These are phyloP conservation scores for Penicillium ucsense DNA, from an alignment of 495 filamentous ascomycete genomes.

Conservation along the genomic window DNA sequence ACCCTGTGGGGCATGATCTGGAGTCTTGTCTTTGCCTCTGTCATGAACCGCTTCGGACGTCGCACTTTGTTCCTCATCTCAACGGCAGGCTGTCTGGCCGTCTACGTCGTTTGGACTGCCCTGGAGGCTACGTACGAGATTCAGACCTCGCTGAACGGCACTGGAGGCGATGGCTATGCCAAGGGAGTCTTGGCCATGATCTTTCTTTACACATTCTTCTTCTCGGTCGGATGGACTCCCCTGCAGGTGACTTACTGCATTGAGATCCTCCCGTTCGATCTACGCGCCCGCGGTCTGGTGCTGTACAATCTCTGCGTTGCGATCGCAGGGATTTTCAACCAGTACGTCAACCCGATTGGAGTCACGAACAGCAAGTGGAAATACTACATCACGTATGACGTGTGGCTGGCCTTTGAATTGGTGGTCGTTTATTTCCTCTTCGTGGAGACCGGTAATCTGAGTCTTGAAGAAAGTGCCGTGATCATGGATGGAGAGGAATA, in stretches of 20 bases:
- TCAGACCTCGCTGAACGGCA: not conserved
- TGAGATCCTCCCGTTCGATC: conserved; percentile 56
- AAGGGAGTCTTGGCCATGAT: conserved; percentile 38
- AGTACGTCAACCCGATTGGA: conserved; percentile 46
- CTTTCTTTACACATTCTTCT: not conserved
- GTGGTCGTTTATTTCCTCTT: conserved; percentile 50
- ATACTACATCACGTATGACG: conserved; percentile 50
- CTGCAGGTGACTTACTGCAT: conserved; percentile 32
- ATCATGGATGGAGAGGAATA: conserved; percentile 41
- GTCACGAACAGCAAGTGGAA: conserved; percentile 47
- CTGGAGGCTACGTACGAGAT: conserved; percentile 15
- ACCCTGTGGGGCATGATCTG: conserved; percentile 34
- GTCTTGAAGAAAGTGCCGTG: conserved; percentile 52
- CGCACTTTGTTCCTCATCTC: conserved; percentile 46
- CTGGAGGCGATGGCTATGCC: conserved; percentile 1
- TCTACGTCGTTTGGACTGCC: conserved; percentile 47
- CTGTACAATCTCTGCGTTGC: not conserved
- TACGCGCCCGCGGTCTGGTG: conserved; percentile 7
- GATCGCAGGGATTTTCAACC: not conserved
- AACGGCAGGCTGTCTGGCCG: conserved; percentile 45
- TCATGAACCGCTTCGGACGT: conserved; percentile 48
- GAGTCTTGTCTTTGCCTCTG: conserved; percentile 39
- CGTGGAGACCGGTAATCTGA: conserved; percentile 52
- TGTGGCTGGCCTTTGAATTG: conserved; percentile 46
- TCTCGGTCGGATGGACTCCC: not conserved